These are phyloP conservation scores for Chrysanthemum lavandulifolium DNA, from an alignment of 129 eudicot genomes.

Conservation along the genomic window DNA sequence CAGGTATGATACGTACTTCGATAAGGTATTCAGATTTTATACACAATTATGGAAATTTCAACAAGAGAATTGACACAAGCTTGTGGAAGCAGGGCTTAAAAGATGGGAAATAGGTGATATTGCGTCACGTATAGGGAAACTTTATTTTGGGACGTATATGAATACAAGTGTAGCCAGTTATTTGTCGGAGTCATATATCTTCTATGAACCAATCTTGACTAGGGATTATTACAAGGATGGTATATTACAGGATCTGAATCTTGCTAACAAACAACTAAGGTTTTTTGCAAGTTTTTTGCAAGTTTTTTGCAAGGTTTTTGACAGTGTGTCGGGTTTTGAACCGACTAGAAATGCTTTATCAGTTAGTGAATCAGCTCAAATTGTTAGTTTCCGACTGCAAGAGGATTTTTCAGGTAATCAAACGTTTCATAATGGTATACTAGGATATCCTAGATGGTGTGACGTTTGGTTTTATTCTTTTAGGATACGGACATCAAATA, in stretches of 20 bases:
- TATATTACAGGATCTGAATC: slow-evolving; percentile 65
- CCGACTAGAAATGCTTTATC: slow-evolving; percentile 80
- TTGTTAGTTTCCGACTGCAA: slow-evolving; percentile 85
- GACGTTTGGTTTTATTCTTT: no score
- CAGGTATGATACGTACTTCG: slow-evolving; percentile 90
- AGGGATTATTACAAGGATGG: slow-evolving; percentile 97
- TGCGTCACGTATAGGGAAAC: slow-evolving; percentile 94
- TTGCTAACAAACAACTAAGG: slow-evolving; percentile 81
- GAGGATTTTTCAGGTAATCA: slow-evolving; percentile 73
- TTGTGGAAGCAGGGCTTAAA: no score
- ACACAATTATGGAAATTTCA: no score
- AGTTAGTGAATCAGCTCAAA: slow-evolving; percentile 78
- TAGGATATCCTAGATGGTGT: background rate
- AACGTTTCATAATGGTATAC: background rate
- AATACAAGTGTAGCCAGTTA: slow-evolving; percentile 86
- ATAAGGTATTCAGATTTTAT: slow-evolving; percentile 80
- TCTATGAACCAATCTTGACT: slow-evolving; percentile 81
- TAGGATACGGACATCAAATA: no score
- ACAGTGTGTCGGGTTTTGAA: slow-evolving; percentile 75
- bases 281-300: slow-evolving; percentile 55
- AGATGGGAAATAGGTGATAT: slow-evolving; percentile 99
- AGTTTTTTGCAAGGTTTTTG: no score
- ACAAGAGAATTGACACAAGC: no score
- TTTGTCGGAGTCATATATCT: slow-evolving; percentile 84
- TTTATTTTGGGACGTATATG: slow-evolving; percentile 94